Evolutionary conservation across 2,329 filamentous ascomycete species (phyloP).

Genomic region (Fusarium illudens): DNA sequence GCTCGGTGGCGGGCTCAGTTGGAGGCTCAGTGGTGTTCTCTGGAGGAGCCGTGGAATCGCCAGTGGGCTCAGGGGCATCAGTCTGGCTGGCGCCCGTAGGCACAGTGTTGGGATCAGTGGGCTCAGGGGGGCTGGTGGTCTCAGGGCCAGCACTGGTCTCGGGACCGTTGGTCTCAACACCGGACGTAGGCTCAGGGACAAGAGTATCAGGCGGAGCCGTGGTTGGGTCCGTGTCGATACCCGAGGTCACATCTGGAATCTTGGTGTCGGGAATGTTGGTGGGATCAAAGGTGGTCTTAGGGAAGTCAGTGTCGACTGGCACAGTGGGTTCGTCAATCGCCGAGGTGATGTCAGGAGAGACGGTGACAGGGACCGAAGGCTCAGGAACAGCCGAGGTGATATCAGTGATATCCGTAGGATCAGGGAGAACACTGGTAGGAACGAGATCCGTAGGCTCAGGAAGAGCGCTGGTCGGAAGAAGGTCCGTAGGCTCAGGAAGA

Average conservation of each 20-base stretch:
- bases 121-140: slow-evolving; percentile 15
- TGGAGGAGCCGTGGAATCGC: slow-evolving; percentile 3
- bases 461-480: not conserved
- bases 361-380: slow-evolving; percentile 20
- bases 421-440: not conserved
- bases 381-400: slow-evolving; percentile 17
- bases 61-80: slow-evolving; percentile 13
- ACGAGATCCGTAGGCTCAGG: slow-evolving; percentile 18
- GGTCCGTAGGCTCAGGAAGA: slow-evolving; percentile 20
- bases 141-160: slow-evolving; percentile 23
- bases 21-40: slow-evolving; percentile 19
- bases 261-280: slow-evolving; percentile 20
- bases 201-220: slow-evolving; percentile 1
- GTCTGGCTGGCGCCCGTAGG: not conserved
- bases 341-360: slow-evolving; percentile 21
- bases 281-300: not conserved
- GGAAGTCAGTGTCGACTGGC: not conserved
- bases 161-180: slow-evolving; percentile 8
- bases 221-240: slow-evolving; percentile 4
- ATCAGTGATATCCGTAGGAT: slow-evolving; percentile 18
- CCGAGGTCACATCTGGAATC: slow-evolving; percentile 6
- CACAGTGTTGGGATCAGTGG: not conserved
- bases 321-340: slow-evolving; percentile 7
- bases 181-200: slow-evolving; percentile 12
- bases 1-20: slow-evolving; percentile 10